Base-by-base conservation (phyloP, 805 yeast species). In the Cyberlindnera meyerae region DNA sequence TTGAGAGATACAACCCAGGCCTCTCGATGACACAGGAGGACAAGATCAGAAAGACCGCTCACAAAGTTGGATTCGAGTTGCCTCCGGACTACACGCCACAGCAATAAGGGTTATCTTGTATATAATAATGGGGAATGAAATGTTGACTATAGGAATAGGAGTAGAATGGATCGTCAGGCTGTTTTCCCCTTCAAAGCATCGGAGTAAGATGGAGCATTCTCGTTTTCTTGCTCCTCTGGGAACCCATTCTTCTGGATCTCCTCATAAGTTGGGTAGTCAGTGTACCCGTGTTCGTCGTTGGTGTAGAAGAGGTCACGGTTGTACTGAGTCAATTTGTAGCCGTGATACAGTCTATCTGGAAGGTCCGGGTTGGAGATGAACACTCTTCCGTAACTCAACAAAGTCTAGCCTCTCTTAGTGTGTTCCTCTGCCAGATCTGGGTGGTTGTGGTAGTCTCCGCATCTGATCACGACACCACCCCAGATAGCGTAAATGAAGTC, bases 1-100 rank as follows among this genome's bases (percentile, higher is more conserved):
- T 89, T 29, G 93, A 83, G 48, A 71, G 95, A 48, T 93, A 90
- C 60, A 86, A 89, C 52, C 90, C 95, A 4, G 93, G 95, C 3
- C 66, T 82, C 43, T 75, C 75, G 18, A 75, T 82, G 77, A 72
- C 78, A 18, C 95, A 84, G 52, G 73, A 73, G 34, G 96, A 90
- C 43, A 78, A 81, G 38, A 79, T 90, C 18, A 69, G 78, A 49
- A 75, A 73, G 55, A 82, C 95, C 1, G 98, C 97, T 6, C 71
- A 79, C 39, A 73, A 79, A 45, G 98, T 90, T n/a, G 98, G 98
- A 0, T 70, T 90, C 36, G 76, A 77, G 36, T 63, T 81, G 11
- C 88, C 87, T 11, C 39, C 40, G 7, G 45, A 44, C 28, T 40
- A 34, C 33, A 12, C 24, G 4, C 21, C 30, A 11, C 17, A 24